Conservation (phyloP, 352 stramenopile genomes). For the Phytophthora sp. region DNA sequence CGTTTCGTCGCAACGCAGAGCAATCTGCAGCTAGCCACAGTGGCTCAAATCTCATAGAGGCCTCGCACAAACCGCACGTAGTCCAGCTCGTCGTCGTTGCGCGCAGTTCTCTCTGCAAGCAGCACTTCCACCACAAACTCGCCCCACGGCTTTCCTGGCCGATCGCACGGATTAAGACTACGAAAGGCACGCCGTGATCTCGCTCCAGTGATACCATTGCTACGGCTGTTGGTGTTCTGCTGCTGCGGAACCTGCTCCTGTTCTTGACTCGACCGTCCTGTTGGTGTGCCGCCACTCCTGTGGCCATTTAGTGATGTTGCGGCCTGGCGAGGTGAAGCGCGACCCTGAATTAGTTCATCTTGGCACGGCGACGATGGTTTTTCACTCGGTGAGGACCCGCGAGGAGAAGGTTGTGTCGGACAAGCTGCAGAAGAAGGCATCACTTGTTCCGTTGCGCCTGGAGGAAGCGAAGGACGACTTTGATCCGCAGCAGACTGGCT, state of each 20-base stretch:
- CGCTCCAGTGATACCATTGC: not conserved
- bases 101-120: constrained; percentile 30
- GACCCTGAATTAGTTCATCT: not conserved
- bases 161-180: constrained; percentile 21
- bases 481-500: not conserved
- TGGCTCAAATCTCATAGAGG: constrained; percentile 35
- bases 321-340: constrained; percentile 2
- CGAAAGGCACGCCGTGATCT: not conserved
- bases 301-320: not conserved
- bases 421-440: not conserved
- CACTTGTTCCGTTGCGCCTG: not conserved
- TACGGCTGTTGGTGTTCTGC: constrained; percentile 4
- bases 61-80: constrained; percentile 34
- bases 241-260: no score
- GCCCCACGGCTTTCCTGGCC: constrained; percentile 21
- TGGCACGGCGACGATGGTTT: not conserved
- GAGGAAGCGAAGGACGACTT: constrained; percentile 6
- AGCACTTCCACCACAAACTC: constrained; percentile 37
- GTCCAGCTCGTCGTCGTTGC: constrained; percentile 37
- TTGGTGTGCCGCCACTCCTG: not conserved
- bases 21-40: no score
- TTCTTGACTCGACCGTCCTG: not conserved
- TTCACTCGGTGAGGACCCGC: not conserved
- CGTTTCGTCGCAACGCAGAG: constrained; percentile 4
- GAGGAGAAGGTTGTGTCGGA: not conserved